These are phyloP conservation scores for Colletotrichum scovillei DNA, from an alignment of 2,329 filamentous ascomycete genomes.

Conservation along the genomic window DNA sequence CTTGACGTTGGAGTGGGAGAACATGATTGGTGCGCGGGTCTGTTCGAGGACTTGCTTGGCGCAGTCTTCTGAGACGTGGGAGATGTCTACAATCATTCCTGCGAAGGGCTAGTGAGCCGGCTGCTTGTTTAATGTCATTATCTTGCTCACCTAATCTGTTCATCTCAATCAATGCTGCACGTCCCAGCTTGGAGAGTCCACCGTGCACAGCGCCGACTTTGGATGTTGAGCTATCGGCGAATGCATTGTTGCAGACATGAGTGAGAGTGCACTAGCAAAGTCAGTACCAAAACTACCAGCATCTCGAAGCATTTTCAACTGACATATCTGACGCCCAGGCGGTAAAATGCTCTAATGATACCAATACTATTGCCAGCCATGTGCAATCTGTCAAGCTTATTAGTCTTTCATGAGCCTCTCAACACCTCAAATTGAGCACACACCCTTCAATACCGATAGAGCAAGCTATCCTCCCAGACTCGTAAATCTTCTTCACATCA, in stretches of 20 bases:
- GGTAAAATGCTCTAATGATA: conserved; percentile 46
- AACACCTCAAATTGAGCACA: background rate
- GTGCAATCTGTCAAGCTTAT: conserved; percentile 36
- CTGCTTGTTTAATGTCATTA: background rate
- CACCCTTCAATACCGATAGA: conserved; percentile 49
- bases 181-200: conserved; percentile 43
- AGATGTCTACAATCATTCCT: conserved; percentile 45
- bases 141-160: conserved; percentile 43
- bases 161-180: conserved; percentile 46
- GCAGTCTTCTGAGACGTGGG: conserved; percentile 43
- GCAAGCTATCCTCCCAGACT: conserved; percentile 45
- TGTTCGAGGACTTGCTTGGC: conserved; percentile 39
- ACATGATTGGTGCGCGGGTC: conserved; percentile 44
- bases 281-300: background rate
- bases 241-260: conserved; percentile 43
- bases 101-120: too few relatives aligned
- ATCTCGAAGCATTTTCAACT: background rate
- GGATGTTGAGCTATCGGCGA: conserved; percentile 41
- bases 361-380: conserved; percentile 47
- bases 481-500: conserved; percentile 43
- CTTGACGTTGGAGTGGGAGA: conserved; percentile 45
- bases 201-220: conserved; percentile 38
- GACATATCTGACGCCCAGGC: conserved; percentile 49
- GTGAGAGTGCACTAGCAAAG: conserved; percentile 40
- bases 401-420: background rate